Evolutionary conservation across 2,329 filamentous ascomycete genomes (phyloP).

Genomic region (Colletotrichum gigasporum): DNA sequence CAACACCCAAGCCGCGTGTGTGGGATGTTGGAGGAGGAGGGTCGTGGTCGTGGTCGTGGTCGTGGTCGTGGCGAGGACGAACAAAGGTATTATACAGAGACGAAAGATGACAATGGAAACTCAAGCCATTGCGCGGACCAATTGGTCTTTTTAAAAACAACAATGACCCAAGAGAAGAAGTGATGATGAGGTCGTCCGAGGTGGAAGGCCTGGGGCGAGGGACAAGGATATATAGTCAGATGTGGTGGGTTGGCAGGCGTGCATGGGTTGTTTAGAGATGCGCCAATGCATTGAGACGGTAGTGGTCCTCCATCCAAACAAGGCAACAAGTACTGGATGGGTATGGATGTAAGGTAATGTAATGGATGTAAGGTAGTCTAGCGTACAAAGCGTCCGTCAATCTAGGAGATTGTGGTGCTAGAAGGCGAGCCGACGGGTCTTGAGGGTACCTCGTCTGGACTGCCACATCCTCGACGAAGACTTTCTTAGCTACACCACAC

Average conservation of each 20-base stretch:
- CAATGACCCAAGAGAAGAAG: slow-evolving; percentile 41
- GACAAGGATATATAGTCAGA: slow-evolving; percentile 58
- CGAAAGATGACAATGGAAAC: slow-evolving; percentile 33
- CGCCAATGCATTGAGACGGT: slow-evolving; percentile 30
- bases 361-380: slow-evolving; percentile 29
- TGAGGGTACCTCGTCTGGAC: slow-evolving; percentile 25
- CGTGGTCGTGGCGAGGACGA: slow-evolving; percentile 36
- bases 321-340: slow-evolving; percentile 21
- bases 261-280: slow-evolving; percentile 29
- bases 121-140: slow-evolving; percentile 50
- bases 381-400: too few species aligned
- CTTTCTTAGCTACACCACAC: slow-evolving; percentile 26
- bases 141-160: slow-evolving; percentile 42
- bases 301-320: slow-evolving; percentile 26
- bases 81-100: slow-evolving; percentile 39
- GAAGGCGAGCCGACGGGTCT: slow-evolving; percentile 25
- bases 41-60: too few species aligned
- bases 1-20: slow-evolving; percentile 31
- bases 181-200: slow-evolving; percentile 31
- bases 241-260: slow-evolving; percentile 23
- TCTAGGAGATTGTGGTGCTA: slow-evolving; percentile 28
- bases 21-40: slow-evolving; percentile 33
- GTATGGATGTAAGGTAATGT: slow-evolving; percentile 19
- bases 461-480: slow-evolving; percentile 18
- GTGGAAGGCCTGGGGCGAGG: slow-evolving; percentile 47